Conservation (phyloP, 2,329 filamentous ascomycete genomes). For the Trichoderma guizhouense region DNA sequence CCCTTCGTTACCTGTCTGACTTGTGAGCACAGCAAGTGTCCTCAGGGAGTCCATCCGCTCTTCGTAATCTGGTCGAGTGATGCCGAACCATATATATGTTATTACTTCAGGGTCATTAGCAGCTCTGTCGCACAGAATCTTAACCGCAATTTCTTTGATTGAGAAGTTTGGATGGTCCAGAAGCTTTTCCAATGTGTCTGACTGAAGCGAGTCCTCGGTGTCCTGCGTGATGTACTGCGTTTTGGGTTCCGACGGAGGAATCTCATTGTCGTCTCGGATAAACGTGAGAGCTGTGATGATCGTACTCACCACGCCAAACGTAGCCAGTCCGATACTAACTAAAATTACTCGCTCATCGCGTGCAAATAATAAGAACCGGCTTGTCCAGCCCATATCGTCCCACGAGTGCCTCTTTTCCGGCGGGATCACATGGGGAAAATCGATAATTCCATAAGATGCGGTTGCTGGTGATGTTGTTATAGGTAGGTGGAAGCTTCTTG, state of each 20-base stretch:
- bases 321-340: slow-evolving; percentile 53
- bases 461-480: neutral
- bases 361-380: slow-evolving; percentile 29
- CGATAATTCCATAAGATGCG: neutral
- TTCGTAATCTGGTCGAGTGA: slow-evolving; percentile 57
- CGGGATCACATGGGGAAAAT: neutral
- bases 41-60: slow-evolving; percentile 55
- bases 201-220: slow-evolving; percentile 67
- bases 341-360: slow-evolving; percentile 55
- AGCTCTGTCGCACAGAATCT: slow-evolving; percentile 54
- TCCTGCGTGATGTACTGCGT: slow-evolving; percentile 72
- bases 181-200: slow-evolving; percentile 64
- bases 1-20: slow-evolving; percentile 34
- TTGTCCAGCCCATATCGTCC: slow-evolving; percentile 39
- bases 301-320: slow-evolving; percentile 54
- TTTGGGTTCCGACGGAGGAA: slow-evolving; percentile 62
- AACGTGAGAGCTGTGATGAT: slow-evolving; percentile 57
- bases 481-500: neutral
- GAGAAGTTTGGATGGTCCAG: slow-evolving; percentile 68
- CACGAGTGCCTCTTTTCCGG: slow-evolving; percentile 19
- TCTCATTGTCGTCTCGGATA: slow-evolving; percentile 62
- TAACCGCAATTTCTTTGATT: slow-evolving; percentile 65
- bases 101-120: slow-evolving; percentile 57
- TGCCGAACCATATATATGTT: slow-evolving; percentile 52
- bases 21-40: slow-evolving; percentile 53